Evolutionary conservation across 345 rosid species (phyloP), one percentile per base, ranked within the genome.

Genomic region (Mallotus nudiflorus): DNA sequence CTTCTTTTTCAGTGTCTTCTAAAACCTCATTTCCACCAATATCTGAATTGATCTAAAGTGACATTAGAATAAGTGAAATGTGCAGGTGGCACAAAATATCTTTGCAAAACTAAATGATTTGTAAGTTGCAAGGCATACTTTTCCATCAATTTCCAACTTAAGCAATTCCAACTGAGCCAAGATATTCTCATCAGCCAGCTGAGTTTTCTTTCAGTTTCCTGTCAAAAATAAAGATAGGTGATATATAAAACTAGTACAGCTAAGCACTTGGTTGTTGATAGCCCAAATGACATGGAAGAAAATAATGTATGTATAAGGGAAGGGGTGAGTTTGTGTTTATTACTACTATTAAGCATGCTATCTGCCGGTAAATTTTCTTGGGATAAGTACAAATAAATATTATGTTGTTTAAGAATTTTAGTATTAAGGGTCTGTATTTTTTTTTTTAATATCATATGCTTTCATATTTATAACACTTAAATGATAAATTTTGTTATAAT

Each of bases 171-270:
- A 85, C 72, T 95, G 92, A 76, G 90, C 65, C 76, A 83, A 51
- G 73, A 85, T 86, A 78, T 78, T 84, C 79, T 85, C 96, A 73
- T 90, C 97, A 75, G 88, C 90, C 80, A 95, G 72, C 99, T 97
- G 92, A 48, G 91, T 82, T 68, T 60, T 70, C 87, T 81, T 80
- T 84, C 87, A 67, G 62, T 80, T 66, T 72, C 91, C 97, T 92
- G 81, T 66, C 66, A 73, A 64, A 81, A 76, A 25, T 27, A 65
- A 59, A 35, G 8, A 14, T 37, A 9, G 4, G 55, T 2, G 54
- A 67, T 1, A 54, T 0, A 37, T 24, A 53, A 10, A 19, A 55
- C 27, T 19, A 60, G 14, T 20, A 15, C 29, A 72, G 77, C 75
- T 57, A 92, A 78, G 77, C 73, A 82, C 82, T 86, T 88, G 76